Evolutionary conservation across 2,329 filamentous ascomycete species (phyloP).

Genomic region (Ascocoryne sarcoides): DNA sequence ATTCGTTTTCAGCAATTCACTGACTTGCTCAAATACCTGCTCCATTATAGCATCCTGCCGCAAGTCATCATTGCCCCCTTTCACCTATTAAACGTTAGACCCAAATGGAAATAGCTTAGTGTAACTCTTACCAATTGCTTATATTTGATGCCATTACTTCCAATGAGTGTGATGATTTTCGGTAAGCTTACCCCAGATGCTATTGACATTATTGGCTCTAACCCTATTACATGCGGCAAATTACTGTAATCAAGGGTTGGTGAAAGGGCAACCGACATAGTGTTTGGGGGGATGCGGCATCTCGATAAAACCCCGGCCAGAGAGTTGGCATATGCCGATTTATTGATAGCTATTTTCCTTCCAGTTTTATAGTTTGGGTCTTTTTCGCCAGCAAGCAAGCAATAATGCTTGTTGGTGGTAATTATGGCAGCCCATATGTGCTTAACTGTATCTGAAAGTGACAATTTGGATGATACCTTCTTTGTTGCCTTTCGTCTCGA

Average conservation of each 20-base stretch:
- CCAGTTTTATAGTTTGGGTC: conserved; percentile 60
- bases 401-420: conserved; percentile 60
- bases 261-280: conserved; percentile 72
- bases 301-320: conserved; percentile 55
- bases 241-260: conserved; percentile 65
- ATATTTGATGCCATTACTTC: conserved; percentile 68
- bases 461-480: conserved; percentile 52
- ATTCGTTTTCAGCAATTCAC: conserved; percentile 77
- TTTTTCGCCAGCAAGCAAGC: conserved; percentile 54
- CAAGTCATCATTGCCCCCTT: conserved; percentile 91
- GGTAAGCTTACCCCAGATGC: conserved; percentile 86
- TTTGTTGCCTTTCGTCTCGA: conserved; percentile 68
- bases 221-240: conserved; percentile 64
- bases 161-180: conserved; percentile 80
- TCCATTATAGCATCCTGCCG: conserved; percentile 99
- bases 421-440: conserved; percentile 64
- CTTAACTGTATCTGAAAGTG: conserved; percentile 39
- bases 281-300: conserved; percentile 75
- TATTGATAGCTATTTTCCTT: conserved; percentile 53
- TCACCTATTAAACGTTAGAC: conserved; percentile 49
- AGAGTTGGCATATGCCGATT: conserved; percentile 51
- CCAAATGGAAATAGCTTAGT: conserved; percentile 6
- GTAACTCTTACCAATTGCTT: conserved; percentile 61
- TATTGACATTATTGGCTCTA: conserved; percentile 71
- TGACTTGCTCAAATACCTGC: conserved; percentile 96